These are phyloP conservation scores for Hypoxylon sp. DNA, from an alignment of 2,329 filamentous ascomycete species.

Conservation along the genomic window DNA sequence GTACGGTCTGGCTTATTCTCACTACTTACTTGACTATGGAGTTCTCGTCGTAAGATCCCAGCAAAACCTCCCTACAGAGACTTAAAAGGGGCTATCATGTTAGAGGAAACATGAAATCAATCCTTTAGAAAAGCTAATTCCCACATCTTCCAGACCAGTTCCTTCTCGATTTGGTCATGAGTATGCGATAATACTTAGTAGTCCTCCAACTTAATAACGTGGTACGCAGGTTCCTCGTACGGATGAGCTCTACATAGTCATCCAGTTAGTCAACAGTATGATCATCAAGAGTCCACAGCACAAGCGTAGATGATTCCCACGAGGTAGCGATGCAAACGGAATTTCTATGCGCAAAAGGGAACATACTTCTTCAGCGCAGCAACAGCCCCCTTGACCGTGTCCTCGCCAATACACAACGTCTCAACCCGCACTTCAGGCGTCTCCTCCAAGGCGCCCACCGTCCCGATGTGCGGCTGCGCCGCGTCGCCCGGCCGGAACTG, in stretches of 20 bases:
- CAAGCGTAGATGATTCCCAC: no score
- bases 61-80: neutral
- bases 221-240: conserved; percentile 67
- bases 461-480: conserved; percentile 75
- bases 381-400: conserved; percentile 70
- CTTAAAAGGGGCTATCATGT: neutral
- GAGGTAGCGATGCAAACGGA: no score
- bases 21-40: neutral
- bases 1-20: neutral
- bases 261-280: neutral
- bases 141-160: neutral
- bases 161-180: neutral
- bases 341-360: no score
- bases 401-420: conserved; percentile 72
- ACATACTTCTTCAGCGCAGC: conserved; percentile 75
- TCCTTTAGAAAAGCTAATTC: neutral
- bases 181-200: conserved; percentile 44
- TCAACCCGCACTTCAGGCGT: conserved; percentile 74
- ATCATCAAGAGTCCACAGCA: neutral
- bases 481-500: conserved; percentile 75
- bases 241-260: conserved; percentile 61
- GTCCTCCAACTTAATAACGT: conserved; percentile 64
- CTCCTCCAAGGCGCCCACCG: conserved; percentile 69
- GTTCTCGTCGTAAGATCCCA: neutral
- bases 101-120: neutral